Base-by-base conservation (phyloP, 495 filamentous ascomycete genomes). In the Penicillium turbatum region DNA sequence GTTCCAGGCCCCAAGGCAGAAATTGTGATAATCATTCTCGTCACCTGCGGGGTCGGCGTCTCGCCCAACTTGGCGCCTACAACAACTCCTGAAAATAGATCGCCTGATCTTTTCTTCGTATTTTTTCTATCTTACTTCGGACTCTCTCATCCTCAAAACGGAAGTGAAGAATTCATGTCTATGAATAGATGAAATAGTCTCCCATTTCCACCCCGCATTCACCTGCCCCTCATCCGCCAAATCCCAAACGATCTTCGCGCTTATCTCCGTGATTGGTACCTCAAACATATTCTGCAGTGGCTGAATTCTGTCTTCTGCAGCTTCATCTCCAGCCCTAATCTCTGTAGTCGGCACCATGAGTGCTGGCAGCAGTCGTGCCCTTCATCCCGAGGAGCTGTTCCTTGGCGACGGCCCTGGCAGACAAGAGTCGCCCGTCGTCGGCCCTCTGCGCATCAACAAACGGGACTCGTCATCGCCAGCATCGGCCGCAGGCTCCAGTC, bases 391-490 rank as follows among this genome's bases (percentile, higher is more conserved):
- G 55, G 89, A 92, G 75, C 82, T 93, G 67, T 92, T 92, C 67
- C 78, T 92, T 58, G 79, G 79, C 58, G 54, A 53, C 50, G 42
- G 59, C 6, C 42, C 64, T 6, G 80, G 77, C 30, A 68, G 71
- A 16, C 71, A 72, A 48, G 74, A 85, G 46, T 84, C 85, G 48
- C 86, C 90, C 36, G 86, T 86, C 2, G 81, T 97, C 53, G 90
- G 87, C 51, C 92, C 92, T 26, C 72, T 97, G 66, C 82, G 90
- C 57, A 95, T 97, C 63, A 85, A 83, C 75, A 95, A 95, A 68
- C 65, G 77, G 72, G 71, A 77, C 42, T 72, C 77, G 13, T 64
- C 76, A 42, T 63, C 63, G 54, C 66, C 72, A 72, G 66, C 75
- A 54, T 59, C 60, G 13, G 52, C 54, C 16, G 17, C 48, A 12